Base-by-base conservation (phyloP, 345 rosid genomes). In the Rhizophora mangle region DNA sequence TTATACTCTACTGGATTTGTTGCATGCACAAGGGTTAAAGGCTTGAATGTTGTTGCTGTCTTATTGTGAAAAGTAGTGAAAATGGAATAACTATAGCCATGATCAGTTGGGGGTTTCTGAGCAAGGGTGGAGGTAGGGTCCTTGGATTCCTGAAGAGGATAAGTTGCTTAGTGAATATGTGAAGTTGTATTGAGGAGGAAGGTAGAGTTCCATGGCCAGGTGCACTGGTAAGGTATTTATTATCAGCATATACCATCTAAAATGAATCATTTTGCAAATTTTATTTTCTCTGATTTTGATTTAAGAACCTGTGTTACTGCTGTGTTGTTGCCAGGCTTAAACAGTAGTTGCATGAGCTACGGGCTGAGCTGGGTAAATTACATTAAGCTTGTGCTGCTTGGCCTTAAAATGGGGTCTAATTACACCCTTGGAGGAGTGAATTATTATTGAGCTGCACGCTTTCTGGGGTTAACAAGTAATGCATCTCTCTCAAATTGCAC, bases 161-260 rank as follows among this genome's bases (percentile, higher is more conserved):
- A 31, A 31, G 34, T 31, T 31, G 34, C 34, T 31, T 31, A 67
- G n/a, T 6, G 85, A 85, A 63, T 76, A 91, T 76, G 86, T 91
- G 20, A 76, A 69, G 52, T 58, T 73, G 56, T 79, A 85, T 74
- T 92, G 97, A 19, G 97, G 86, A 55, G 96, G 98, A 74, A 81
- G 89, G 76, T 93, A 97, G 98, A 89, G 88, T 69, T 82, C 90
- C 37, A 87, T 91, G 24, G 72, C 94, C 68, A 88, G 72, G 62
- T 79, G 73, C 53, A 69, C 92, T 63, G 96, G 97, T 89, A 84
- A 64, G 5, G 31, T 1, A 31, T 31, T 31, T 31, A 31, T 31
- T 31, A 31, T 31, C 34, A 31, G 34, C 6, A 31, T 31, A 31
- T 31, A 31, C 34, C 34, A 31, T 31, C 6, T 31, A 31, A 31